phyloP scores from a whole-genome alignment of 352 stramenopile genomes.

The Globisporangium ultimum region DNA sequence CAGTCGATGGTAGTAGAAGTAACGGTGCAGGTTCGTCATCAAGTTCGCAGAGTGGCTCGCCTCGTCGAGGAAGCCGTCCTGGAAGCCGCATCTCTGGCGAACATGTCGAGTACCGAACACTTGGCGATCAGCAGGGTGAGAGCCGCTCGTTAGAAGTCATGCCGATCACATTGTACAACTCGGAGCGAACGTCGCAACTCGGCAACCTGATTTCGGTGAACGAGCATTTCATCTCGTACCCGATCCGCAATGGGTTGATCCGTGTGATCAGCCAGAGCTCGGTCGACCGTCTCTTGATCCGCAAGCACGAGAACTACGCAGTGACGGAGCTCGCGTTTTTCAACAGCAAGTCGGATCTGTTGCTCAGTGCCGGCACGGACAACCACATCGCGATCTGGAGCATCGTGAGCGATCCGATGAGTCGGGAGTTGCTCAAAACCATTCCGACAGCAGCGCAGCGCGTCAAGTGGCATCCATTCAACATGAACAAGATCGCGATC shows the following conservation, averaged over 20 bases:
- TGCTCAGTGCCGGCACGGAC: slow-evolving; percentile 64
- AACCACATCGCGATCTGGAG: slow-evolving; percentile 73
- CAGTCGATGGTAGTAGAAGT: slow-evolving; percentile 31
- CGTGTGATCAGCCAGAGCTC: slow-evolving; percentile 82
- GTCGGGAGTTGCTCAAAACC: slow-evolving; percentile 59
- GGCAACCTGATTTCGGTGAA: slow-evolving; percentile 80
- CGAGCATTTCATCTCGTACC: slow-evolving; percentile 85
- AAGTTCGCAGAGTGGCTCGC: slow-evolving; percentile 41
- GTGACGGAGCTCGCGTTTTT: slow-evolving; percentile 82
- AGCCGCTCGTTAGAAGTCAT: slow-evolving; percentile 77
- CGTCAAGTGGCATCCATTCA: slow-evolving; percentile 78
- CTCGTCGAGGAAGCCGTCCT: slow-evolving; percentile 34
- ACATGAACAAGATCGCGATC: slow-evolving; percentile 72
- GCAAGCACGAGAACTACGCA: slow-evolving; percentile 69
- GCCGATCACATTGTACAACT: slow-evolving; percentile 81
- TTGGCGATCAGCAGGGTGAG: slow-evolving; percentile 32
- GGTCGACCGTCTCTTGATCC: slow-evolving; percentile 64
- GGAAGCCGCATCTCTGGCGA: slow-evolving; percentile 49
- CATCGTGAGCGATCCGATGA: slow-evolving; percentile 70
- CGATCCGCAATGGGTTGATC: slow-evolving; percentile 80
- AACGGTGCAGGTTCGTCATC: slow-evolving; percentile 36
- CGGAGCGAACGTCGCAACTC: slow-evolving; percentile 65
- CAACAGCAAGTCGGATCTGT: slow-evolving; percentile 58
- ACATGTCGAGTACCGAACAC: slow-evolving; percentile 45
- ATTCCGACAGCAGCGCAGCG: slow-evolving; percentile 56